Evolutionary conservation across 1,284 basidiomycete species (phyloP).

Genomic region (Uromyces viciae-fabae): DNA sequence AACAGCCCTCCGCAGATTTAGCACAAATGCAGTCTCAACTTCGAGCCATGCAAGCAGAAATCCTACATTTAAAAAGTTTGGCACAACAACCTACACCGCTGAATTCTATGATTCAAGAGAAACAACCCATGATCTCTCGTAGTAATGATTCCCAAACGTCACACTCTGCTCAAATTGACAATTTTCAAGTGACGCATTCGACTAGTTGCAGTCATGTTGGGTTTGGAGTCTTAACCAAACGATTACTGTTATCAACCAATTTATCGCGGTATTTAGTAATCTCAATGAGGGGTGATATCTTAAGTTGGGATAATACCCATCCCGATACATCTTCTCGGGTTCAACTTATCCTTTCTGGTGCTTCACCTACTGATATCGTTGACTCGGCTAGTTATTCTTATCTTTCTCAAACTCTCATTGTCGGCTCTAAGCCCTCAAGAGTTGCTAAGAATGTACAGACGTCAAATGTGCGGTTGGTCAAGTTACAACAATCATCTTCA

Average conservation of each 20-base stretch:
- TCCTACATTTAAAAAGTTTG: slow-evolving; percentile 7
- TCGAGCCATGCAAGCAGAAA: slow-evolving; percentile 12
- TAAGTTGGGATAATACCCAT: slow-evolving; percentile 23
- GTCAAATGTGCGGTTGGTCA: slow-evolving; percentile 28
- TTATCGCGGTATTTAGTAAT: slow-evolving; percentile 9
- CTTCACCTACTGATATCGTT: slow-evolving; percentile 34
- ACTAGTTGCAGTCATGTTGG: slow-evolving; percentile 4
- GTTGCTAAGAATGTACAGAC: neutral
- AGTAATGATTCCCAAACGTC: neutral
- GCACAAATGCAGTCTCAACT: slow-evolving; percentile 3
- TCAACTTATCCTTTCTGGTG: slow-evolving; percentile 13
- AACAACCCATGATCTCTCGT: neutral
- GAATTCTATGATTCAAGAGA: neutral
- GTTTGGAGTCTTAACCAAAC: slow-evolving; percentile 32
- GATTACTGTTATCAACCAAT: slow-evolving; percentile 25
- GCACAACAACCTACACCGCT: neutral
- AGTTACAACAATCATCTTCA: slow-evolving; percentile 3
- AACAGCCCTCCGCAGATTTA: neutral
- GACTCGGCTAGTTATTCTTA: slow-evolving; percentile 31
- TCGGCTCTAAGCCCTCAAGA: slow-evolving; percentile 18
- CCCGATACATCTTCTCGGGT: neutral
- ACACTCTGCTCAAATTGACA: too few relatives aligned
- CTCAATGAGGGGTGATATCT: slow-evolving; percentile 32
- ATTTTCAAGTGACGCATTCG: neutral
- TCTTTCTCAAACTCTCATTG: slow-evolving; percentile 11